Evolutionary conservation across 2,329 filamentous ascomycete species (phyloP), one percentile per base, ranked within the genome.

Genomic region (Cucurbitaria berberidis): DNA sequence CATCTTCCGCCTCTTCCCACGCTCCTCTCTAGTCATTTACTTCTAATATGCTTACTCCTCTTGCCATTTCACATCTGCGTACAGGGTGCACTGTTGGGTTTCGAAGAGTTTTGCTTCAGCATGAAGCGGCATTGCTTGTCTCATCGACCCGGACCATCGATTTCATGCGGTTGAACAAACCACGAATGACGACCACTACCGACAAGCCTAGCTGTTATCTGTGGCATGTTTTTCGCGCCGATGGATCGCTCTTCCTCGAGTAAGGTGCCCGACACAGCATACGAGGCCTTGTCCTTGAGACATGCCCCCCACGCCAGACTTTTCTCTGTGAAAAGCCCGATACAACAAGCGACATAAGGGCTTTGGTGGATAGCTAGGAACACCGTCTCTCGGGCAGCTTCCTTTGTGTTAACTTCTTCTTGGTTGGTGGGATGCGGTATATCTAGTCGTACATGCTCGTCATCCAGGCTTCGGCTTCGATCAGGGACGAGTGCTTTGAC

Each of bases 221-320:
- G 29, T 2, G 62, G 64, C 48, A 61, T 48, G 13, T 60, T 60
- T 1, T 56, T 27, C 15, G 43, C 35, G 1, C 55, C 52, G 6
- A 62, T 34, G 3, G 26, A 47, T 27, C 57, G 54, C 18, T 36
- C 36, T 36, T 67, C 62, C 29, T 66, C 62, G 6, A 44, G 36
- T 30, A 68, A 36, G 4, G 48, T 48, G 19, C 56, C 43, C 0
- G 49, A 45, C 18, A 51, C 27, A 7, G 53, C 59, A 18, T 59
- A 62, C 53, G 50, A 58, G 13, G 62, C 59, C 29, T 64, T 64
- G 16, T 65, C 55, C 19, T 68, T 66, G 16, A 68, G 36, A 35
- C 63, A 68, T 4, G 64, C 63, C 3, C 61, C 66, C 66, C 64
- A 68, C 2, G 64, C 64, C 22, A 64, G 26, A 30, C 40, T 55